These are phyloP conservation scores for Rhodosporidiobolus sp. DNA, from an alignment of 768 basidiomycete species.

Conservation along the genomic window DNA sequence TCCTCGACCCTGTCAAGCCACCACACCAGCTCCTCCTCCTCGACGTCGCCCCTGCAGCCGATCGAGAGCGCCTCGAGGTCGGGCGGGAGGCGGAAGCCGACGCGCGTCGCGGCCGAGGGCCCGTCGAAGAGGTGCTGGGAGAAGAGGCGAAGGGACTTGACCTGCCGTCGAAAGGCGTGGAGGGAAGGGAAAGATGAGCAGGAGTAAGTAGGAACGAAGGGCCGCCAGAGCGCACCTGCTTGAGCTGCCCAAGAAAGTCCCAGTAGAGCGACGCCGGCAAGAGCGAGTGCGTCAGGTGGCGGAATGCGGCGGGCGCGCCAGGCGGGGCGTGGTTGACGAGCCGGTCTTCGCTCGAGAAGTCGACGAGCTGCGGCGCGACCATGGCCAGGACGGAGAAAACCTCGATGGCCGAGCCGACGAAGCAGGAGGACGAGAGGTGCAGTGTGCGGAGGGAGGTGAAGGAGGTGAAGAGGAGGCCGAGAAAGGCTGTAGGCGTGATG, in stretches of 20 bases:
- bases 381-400: background rate
- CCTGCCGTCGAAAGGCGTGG: background rate
- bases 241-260: background rate
- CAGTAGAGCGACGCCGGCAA: constrained; percentile 8
- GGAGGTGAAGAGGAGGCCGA: background rate
- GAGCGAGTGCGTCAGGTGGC: background rate
- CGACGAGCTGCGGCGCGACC: background rate
- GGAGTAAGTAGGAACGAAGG: background rate
- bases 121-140: constrained; percentile 6
- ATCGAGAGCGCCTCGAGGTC: constrained; percentile 8
- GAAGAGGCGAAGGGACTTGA: constrained; percentile 1
- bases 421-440: background rate
- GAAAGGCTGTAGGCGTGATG: background rate
- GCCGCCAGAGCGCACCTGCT: constrained; percentile 10
- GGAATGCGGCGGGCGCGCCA: background rate
- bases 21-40: background rate
- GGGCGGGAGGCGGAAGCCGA: constrained; percentile 1
- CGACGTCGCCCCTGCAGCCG: background rate
- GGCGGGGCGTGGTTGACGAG: background rate
- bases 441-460: background rate
- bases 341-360: background rate
- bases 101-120: background rate
- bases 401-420: background rate
- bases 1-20: constrained; percentile 9
- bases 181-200: no score